Conservation (phyloP, 257 asterid species). For the Nicotiana noctiflora region DNA sequence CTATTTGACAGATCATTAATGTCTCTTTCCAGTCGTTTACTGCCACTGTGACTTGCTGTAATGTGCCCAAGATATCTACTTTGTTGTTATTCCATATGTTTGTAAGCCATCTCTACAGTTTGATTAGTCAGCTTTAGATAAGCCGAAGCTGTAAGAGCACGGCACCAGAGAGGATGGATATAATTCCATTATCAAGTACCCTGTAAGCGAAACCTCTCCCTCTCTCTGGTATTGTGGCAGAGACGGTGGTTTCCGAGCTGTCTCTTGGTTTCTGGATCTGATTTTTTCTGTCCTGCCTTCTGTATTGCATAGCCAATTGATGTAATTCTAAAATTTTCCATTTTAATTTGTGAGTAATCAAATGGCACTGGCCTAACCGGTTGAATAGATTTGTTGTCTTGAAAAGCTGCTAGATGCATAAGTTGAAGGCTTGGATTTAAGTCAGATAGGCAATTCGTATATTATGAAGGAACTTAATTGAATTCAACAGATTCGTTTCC, state of each 20-base stretch:
- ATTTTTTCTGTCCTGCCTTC: neutral
- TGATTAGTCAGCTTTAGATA: neutral
- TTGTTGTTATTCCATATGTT: no score
- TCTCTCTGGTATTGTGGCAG: neutral
- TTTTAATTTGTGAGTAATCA: no score
- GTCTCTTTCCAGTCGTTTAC: neutral
- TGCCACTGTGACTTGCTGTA: neutral
- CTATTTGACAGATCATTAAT: no score
- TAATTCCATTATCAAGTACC: neutral
- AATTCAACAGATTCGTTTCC: neutral
- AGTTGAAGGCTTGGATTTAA: neutral
- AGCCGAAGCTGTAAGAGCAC: neutral
- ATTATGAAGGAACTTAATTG: neutral
- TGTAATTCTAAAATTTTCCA: neutral
- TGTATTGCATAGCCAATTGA: neutral
- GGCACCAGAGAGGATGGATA: neutral
- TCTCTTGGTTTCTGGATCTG: neutral
- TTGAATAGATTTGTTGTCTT: neutral
- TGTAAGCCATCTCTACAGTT: neutral
- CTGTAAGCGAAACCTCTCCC: neutral
- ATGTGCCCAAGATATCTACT: neutral
- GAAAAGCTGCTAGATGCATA: neutral
- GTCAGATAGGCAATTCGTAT: neutral
- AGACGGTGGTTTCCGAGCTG: neutral
- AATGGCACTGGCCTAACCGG: neutral